phyloP scores from a whole-genome alignment of 306 rosid genomes.

The Prunus dulcis region DNA sequence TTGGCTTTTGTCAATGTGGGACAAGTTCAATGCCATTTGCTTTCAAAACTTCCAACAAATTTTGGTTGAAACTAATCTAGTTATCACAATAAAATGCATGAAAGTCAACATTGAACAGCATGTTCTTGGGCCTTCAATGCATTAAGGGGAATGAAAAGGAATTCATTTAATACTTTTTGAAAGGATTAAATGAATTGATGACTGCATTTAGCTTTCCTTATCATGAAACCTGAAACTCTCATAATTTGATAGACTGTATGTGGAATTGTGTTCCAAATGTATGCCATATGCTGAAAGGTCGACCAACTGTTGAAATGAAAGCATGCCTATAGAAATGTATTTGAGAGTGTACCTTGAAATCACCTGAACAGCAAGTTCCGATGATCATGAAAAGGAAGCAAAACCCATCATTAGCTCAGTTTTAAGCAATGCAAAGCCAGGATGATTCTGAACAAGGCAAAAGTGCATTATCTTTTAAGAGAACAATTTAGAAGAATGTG shows the following conservation, averaged over 20 bases:
- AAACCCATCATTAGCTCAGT: constrained; percentile 55
- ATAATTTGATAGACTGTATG: too few species aligned
- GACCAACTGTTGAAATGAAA: not conserved
- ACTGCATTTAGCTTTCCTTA: too few species aligned
- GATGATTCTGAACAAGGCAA: constrained; percentile 58
- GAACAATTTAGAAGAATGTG: constrained; percentile 8
- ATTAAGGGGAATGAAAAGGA: too few species aligned
- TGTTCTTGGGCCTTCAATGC: too few species aligned
- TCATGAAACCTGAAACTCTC: too few species aligned
- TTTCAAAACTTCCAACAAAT: too few species aligned
- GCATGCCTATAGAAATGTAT: constrained; percentile 10
- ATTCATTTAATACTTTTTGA: not conserved
- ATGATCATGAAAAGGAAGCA: constrained; percentile 58
- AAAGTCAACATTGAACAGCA: too few species aligned
- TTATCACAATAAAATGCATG: too few species aligned
- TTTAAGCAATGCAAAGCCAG: constrained; percentile 46
- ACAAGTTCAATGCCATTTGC: too few species aligned
- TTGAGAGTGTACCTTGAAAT: constrained; percentile 65
- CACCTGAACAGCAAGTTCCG: constrained; percentile 61
- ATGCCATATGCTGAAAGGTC: not conserved
- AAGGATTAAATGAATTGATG: too few species aligned
- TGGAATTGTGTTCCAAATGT: not conserved
- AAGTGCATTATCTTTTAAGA: constrained; percentile 37
- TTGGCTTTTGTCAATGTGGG: too few species aligned
- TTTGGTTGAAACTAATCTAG: too few species aligned